Evolutionary conservation across 2,329 filamentous ascomycete genomes (phyloP), one percentile per base, ranked within the genome.

Genomic region (Colletotrichum falcatum): DNA sequence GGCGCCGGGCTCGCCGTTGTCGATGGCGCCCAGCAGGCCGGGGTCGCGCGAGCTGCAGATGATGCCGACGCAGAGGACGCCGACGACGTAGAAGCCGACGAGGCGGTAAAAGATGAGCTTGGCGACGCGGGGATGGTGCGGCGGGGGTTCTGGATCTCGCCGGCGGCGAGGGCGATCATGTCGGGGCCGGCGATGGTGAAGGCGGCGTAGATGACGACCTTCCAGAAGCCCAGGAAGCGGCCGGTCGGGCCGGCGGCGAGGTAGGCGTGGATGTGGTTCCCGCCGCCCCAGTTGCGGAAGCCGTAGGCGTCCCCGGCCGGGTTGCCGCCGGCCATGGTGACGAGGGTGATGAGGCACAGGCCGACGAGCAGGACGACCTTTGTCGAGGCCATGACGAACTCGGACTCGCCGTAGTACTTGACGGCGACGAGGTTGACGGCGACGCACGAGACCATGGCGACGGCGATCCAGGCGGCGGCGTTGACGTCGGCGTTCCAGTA

Each of bases 41-140:
- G 83, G 76, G 73, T 90, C 88, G 62, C 90, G 84, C 75, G 88
- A 87, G 20, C 89, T 82, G 72, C 91, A 85, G 69, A 89, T 75
- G 68, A 90, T 88, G 8, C 88, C 88, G 23, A 90, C 85, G 48
- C 82, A 84, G 3, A 92, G 81, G 14, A 87, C 88, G 66, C 89
- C 86, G 69, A 94, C 83, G n/a, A 93, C 86, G 79, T 93, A 94
- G 81, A 94, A 93, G 1, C 86, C 81, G 0, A 90, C 90, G 39
- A 94, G 83, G 59, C 92, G 90, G 79, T 91, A 93, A 80, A 94
- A 93, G 42, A 93, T 90, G 55, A 89, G 89, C 73, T 92, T 93
- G 81, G 88, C 93, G 1, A 92, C 91, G 68, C 86, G 87, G 0
- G 91, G 79, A 94, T 88, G 37, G 89, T 87, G 30, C 81, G 79